These are phyloP conservation scores for Dactylorhiza incarnata DNA, from an alignment of 106 monocot genomes.

Conservation along the genomic window DNA sequence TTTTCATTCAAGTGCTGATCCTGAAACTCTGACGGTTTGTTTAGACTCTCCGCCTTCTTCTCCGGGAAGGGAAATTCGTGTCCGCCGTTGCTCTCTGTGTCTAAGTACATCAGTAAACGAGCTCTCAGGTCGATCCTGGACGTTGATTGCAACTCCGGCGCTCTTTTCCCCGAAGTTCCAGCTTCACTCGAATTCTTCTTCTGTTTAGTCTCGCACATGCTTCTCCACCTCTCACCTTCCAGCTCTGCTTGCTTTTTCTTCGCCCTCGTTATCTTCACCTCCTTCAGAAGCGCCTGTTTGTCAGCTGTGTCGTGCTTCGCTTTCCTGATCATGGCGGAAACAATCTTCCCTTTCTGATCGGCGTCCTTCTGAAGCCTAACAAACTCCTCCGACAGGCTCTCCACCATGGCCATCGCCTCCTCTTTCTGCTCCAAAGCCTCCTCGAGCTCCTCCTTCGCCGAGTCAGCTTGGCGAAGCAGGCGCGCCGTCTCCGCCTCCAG, in stretches of 20 bases:
- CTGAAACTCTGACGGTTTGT: conserved; percentile 10
- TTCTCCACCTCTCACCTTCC: conserved; percentile 58
- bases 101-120: conserved; percentile 49
- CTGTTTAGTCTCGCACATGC: conserved; percentile 24
- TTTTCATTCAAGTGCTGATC: conserved; percentile 28
- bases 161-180: conserved; percentile 21
- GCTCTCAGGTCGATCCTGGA: conserved; percentile 3
- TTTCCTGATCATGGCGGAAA: conserved; percentile 84
- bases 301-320: conserved; percentile 67
- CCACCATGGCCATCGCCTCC: conserved; percentile 22
- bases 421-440: conserved; percentile 33
- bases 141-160: background rate
- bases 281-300: conserved; percentile 50
- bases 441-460: conserved; percentile 39
- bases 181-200: conserved; percentile 25
- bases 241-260: conserved; percentile 74
- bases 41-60: conserved; percentile 4
- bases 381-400: conserved; percentile 44
- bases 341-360: conserved; percentile 82
- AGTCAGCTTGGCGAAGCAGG: conserved; percentile 27
- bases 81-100: conserved; percentile 39
- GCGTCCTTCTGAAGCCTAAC: conserved; percentile 33
- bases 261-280: conserved; percentile 59
- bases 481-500: conserved; percentile 43
- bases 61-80: conserved; percentile 2